Evolutionary conservation across 495 filamentous ascomycete genomes (phyloP).

Genomic region (Penicillium chermesinum): DNA sequence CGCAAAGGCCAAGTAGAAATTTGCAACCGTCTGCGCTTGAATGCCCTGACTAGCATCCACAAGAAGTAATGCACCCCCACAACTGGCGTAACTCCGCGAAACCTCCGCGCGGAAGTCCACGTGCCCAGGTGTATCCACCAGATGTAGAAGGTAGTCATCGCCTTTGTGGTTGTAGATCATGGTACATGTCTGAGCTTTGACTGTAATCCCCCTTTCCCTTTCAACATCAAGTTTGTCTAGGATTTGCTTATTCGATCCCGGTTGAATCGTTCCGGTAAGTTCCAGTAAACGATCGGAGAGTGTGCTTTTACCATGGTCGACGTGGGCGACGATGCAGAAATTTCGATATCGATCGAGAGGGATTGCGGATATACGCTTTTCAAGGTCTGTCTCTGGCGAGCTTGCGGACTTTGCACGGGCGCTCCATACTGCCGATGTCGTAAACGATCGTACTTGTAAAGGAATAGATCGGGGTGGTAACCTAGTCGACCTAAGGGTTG

Average conservation of each 20-base stretch:
- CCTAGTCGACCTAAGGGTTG: slow-evolving; percentile 33
- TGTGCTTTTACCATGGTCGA: slow-evolving; percentile 97
- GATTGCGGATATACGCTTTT: slow-evolving; percentile 77
- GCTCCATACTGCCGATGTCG: slow-evolving; percentile 30
- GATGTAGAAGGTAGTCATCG: slow-evolving; percentile 85
- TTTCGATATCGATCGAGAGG: slow-evolving; percentile 91
- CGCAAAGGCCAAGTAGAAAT: slow-evolving; percentile 95
- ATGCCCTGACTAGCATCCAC: slow-evolving; percentile 93
- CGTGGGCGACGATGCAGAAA: slow-evolving; percentile 96
- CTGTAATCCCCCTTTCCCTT: slow-evolving; percentile 90
- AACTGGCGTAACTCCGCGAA: slow-evolving; percentile 87
- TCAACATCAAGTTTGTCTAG: slow-evolving; percentile 97
- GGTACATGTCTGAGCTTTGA: slow-evolving; percentile 97
- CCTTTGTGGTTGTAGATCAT: slow-evolving; percentile 90
- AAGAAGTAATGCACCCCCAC: slow-evolving; percentile 85
- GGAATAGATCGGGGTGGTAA: slow-evolving; percentile 13
- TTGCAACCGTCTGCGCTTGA: slow-evolving; percentile 92
- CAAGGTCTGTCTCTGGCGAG: slow-evolving; percentile 52
- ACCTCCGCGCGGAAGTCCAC: slow-evolving; percentile 98
- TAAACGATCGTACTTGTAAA: slow-evolving; percentile 38
- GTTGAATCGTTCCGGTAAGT: slow-evolving; percentile 86
- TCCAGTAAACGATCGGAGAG: slow-evolving; percentile 89
- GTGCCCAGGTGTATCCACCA: slow-evolving; percentile 96
- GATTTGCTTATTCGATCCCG: slow-evolving; percentile 88
- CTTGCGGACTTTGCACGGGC: slow-evolving; percentile 28